Conservation (phyloP, 2,329 filamentous ascomycete genomes). For the Penicillium rolfsii region DNA sequence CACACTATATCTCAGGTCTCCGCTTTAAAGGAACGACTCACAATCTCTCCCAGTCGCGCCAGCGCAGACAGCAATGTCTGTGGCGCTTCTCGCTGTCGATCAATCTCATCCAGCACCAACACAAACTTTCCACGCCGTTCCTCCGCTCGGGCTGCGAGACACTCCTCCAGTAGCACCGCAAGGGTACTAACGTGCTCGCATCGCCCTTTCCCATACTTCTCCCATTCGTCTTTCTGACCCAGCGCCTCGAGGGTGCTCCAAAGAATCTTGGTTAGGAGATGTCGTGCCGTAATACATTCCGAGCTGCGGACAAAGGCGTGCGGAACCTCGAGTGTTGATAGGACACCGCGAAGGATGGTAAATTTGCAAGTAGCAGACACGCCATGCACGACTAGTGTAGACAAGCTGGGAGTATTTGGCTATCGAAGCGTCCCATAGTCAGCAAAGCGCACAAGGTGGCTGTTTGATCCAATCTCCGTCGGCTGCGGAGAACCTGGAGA, state of each 20-base stretch:
- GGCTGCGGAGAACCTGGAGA: constrained; percentile 2
- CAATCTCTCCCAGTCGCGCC: constrained; percentile 77
- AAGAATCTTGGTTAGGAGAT: constrained; percentile 52
- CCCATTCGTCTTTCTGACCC: constrained; percentile 44
- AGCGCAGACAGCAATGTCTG: constrained; percentile 79
- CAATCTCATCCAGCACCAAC: constrained; percentile 84
- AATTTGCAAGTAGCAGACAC: constrained; percentile 87
- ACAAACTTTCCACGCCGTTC: constrained; percentile 64
- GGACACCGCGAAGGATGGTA: constrained; percentile 65
- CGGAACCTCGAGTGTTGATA: constrained; percentile 61
- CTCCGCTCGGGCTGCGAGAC: constrained; percentile 38
- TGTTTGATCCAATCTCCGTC: neutral
- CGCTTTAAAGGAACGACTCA: constrained; percentile 48
- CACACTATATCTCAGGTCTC: neutral
- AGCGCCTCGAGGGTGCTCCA: constrained; percentile 44
- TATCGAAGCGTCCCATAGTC: constrained; percentile 21
- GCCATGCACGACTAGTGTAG: constrained; percentile 79
- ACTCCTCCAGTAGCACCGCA: constrained; percentile 66
- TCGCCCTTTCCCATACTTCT: constrained; percentile 56
- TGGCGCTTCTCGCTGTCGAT: constrained; percentile 78
- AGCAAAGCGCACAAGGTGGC: neutral
- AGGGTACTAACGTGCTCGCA: constrained; percentile 83
- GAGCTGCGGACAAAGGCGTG: constrained; percentile 48
- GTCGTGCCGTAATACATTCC: constrained; percentile 52
- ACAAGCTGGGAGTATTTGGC: constrained; percentile 63